These are phyloP conservation scores for Multifurca ochricompacta DNA, from an alignment of 768 basidiomycete genomes.

Conservation along the genomic window DNA sequence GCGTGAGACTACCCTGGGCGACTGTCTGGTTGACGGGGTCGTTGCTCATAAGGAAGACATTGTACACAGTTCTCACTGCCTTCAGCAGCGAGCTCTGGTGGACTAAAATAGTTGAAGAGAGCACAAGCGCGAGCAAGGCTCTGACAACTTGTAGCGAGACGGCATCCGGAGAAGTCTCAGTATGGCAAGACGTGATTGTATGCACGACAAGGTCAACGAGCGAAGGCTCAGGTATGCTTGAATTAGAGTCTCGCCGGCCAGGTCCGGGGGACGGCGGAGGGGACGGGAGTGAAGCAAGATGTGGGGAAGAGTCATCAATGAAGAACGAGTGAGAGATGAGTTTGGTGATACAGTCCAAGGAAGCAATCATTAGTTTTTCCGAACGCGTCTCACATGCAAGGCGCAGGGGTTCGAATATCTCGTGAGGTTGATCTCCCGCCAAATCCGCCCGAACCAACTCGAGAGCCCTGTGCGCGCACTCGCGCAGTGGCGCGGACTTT, in stretches of 20 bases:
- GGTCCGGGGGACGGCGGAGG: constrained; percentile 67
- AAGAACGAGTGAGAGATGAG: constrained; percentile 98
- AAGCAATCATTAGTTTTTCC: constrained; percentile 93
- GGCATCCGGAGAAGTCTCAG: constrained; percentile 78
- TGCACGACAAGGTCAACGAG: constrained; percentile 91
- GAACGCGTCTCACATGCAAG: constrained; percentile 92
- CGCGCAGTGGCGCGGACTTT: constrained; percentile 70
- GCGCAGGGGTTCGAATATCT: constrained; percentile 93
- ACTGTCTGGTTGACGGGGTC: constrained; percentile 96
- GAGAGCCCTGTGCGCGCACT: constrained; percentile 72
- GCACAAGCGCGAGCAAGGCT: constrained; percentile 79
- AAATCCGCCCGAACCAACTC: constrained; percentile 72
- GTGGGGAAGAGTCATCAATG: constrained; percentile 48
- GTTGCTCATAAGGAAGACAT: constrained; percentile 86
- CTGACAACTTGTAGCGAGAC: constrained; percentile 97
- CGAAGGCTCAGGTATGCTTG: constrained; percentile 49
- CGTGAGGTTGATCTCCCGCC: constrained; percentile 69
- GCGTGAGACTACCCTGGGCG: constrained; percentile 93
- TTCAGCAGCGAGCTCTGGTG: constrained; percentile 96
- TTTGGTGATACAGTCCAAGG: constrained; percentile 95
- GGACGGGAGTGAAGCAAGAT: constrained; percentile 44
- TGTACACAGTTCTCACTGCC: constrained; percentile 96
- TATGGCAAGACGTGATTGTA: constrained; percentile 89
- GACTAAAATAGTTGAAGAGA: constrained; percentile 80
- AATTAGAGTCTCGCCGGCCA: constrained; percentile 35